Percentiles rank a stretch among this genome's conserved stretches.
Evolutionary conservation across 2,329 filamentous ascomycete genomes (phyloP).

Genomic region (Botrytis sinoallii): DNA sequence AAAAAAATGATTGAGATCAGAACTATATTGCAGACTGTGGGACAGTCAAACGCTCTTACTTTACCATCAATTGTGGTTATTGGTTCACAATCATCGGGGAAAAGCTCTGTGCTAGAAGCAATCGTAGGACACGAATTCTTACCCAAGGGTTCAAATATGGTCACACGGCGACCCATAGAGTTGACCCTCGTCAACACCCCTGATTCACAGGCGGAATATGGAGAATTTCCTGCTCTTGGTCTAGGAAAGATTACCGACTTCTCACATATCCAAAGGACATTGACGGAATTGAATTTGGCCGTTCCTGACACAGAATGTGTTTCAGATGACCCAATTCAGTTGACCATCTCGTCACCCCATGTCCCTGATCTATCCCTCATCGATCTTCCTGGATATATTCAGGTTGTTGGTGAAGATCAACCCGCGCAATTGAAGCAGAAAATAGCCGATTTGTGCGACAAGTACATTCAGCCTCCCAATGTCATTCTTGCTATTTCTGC

Average conservation of each 20-base stretch:
- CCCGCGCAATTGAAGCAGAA: constrained; percentile 90
- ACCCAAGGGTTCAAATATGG: constrained; percentile 98
- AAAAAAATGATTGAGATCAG: constrained; percentile 99
- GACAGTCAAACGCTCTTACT: constrained; percentile 83
- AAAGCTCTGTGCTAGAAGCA: constrained; percentile 94
- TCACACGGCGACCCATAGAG: constrained; percentile 92
- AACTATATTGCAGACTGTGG: constrained; percentile 84
- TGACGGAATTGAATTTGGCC: constrained; percentile 92
- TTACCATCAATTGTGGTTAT: constrained; percentile 98
- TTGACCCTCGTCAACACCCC: constrained; percentile 95
- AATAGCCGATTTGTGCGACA: constrained; percentile 94
- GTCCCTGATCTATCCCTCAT: constrained; percentile 95
- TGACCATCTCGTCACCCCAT: constrained; percentile 91
- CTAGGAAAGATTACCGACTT: constrained; percentile 91
- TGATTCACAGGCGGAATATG: constrained; percentile 81
- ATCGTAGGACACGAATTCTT: constrained; percentile 98
- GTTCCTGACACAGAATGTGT: constrained; percentile 90
- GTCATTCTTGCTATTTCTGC: constrained; percentile 97
- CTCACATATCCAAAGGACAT: constrained; percentile 81
- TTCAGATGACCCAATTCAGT: constrained; percentile 92
- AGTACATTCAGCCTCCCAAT: constrained; percentile 95
- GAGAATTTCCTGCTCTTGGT: constrained; percentile 90
- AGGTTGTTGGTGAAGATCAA: constrained; percentile 88
- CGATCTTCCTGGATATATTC: constrained; percentile 95
- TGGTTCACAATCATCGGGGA: constrained; percentile 95